A percentile compares a stretch with the other conserved stretches of the same genome.
Conservation (phyloP, 257 asterid species). For the Solanum etuberosum region DNA sequence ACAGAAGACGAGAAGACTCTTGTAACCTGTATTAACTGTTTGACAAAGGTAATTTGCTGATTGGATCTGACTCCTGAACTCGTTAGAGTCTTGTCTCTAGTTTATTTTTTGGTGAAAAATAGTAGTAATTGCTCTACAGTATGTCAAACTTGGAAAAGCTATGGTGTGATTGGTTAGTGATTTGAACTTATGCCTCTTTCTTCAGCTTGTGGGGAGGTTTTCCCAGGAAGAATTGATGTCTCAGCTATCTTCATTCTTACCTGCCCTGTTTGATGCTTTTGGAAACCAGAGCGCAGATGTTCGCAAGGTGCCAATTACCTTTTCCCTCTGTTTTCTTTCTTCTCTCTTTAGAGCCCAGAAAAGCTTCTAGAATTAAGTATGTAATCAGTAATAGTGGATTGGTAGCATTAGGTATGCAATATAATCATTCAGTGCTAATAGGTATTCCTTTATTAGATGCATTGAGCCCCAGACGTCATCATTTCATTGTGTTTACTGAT, state of each 20-base stretch:
- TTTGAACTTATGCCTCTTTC: background rate
- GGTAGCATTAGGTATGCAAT: background rate
- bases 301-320: constrained; percentile 56
- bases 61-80: background rate
- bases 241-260: constrained; percentile 82
- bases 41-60: constrained; percentile 68
- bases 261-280: constrained; percentile 93
- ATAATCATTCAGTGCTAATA: background rate
- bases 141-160: background rate
- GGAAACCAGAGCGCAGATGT: constrained; percentile 99
- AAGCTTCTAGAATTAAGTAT: background rate
- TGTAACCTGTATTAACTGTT: constrained; percentile 91
- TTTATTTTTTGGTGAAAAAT: background rate
- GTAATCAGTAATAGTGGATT: background rate
- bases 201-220: constrained; percentile 90
- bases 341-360: background rate
- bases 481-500: background rate
- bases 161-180: constrained; percentile 4
- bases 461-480: background rate
- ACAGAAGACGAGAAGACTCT: constrained; percentile 97
- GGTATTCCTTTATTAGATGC: background rate
- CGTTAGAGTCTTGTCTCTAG: background rate
- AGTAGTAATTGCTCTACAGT: background rate
- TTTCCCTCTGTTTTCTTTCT: background rate
- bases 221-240: constrained; percentile 84